A percentile compares a stretch with the other conserved stretches of the same genome.
These are phyloP conservation scores for Mesembryanthemum crystallinum DNA, from an alignment of 148 eudicot species.

Conservation along the genomic window DNA sequence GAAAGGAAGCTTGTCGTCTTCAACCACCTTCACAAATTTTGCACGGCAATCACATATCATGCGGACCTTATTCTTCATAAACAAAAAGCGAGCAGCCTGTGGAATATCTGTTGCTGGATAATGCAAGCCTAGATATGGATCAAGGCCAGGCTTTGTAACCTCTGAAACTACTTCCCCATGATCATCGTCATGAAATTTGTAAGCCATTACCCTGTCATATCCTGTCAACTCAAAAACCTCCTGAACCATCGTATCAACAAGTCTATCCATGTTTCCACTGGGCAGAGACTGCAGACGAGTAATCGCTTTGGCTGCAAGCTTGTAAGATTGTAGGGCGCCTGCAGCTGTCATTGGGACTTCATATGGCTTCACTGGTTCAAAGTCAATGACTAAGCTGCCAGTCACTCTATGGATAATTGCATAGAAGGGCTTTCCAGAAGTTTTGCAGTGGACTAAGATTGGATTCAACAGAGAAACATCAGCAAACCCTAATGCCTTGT, in stretches of 20 bases:
- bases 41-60: constrained; percentile 87
- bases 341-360: constrained; percentile 96
- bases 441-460: constrained; percentile 80
- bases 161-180: constrained; percentile 92
- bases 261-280: constrained; percentile 69
- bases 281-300: constrained; percentile 70
- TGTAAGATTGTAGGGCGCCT: constrained; percentile 89
- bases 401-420: constrained; percentile 86
- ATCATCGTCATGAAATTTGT: constrained; percentile 95
- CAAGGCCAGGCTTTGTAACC: constrained; percentile 73
- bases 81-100: constrained; percentile 86
- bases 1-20: constrained; percentile 64
- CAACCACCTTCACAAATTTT: constrained; percentile 63
- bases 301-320: constrained; percentile 91
- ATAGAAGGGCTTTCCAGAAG: constrained; percentile 92
- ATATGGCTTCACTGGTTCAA: constrained; percentile 90
- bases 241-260: constrained; percentile 87
- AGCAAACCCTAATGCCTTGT: constrained; percentile 75
- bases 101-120: constrained; percentile 97
- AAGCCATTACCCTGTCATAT: constrained; percentile 89
- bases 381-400: constrained; percentile 76
- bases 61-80: constrained; percentile 89
- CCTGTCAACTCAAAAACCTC: constrained; percentile 93
- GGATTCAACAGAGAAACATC: constrained; percentile 88
- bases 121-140: constrained; percentile 85